A percentile compares a stretch with the other conserved stretches of the same genome.
Evolutionary conservation across 306 rosid species (phyloP).

Genomic region (Carpinus viminea): DNA sequence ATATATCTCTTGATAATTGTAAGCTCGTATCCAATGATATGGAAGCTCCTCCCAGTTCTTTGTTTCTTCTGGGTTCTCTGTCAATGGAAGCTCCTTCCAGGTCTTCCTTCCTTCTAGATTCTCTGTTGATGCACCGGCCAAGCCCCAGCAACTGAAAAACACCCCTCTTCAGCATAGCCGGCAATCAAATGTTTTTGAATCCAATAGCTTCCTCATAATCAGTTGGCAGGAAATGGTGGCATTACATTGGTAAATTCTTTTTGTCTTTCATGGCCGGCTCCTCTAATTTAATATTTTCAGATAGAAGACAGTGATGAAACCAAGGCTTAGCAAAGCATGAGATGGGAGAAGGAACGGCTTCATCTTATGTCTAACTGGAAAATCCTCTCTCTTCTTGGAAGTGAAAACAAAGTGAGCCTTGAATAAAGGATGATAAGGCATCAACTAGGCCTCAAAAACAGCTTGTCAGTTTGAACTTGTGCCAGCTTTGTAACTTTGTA

Average conservation of each 20-base stretch:
- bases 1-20: conserved; percentile 30
- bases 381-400: conserved; percentile 6
- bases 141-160: conserved; percentile 39
- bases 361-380: conserved; percentile 7
- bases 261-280: conserved; percentile 43
- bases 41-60: conserved; percentile 16
- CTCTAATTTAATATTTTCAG: conserved; percentile 20
- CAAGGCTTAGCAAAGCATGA: conserved; percentile 38
- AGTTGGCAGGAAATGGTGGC: conserved; percentile 19
- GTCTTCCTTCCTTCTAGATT: conserved; percentile 9
- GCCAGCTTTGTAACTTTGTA: conserved; percentile 34
- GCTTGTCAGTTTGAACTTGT: conserved; percentile 26
- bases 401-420: conserved; percentile 35
- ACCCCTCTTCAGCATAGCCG: conserved; percentile 53
- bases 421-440: conserved; percentile 37
- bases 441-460: conserved; percentile 36
- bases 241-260: background rate
- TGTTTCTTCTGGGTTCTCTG: conserved; percentile 26
- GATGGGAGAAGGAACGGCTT: conserved; percentile 28
- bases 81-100: conserved; percentile 1
- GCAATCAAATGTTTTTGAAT: conserved; percentile 7
- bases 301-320: conserved; percentile 34
- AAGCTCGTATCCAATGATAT: conserved; percentile 28
- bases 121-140: conserved; percentile 14
- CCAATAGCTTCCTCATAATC: conserved; percentile 40